Evolutionary conservation across 257 asterid species (phyloP).

Genomic region (Solanum etuberosum): DNA sequence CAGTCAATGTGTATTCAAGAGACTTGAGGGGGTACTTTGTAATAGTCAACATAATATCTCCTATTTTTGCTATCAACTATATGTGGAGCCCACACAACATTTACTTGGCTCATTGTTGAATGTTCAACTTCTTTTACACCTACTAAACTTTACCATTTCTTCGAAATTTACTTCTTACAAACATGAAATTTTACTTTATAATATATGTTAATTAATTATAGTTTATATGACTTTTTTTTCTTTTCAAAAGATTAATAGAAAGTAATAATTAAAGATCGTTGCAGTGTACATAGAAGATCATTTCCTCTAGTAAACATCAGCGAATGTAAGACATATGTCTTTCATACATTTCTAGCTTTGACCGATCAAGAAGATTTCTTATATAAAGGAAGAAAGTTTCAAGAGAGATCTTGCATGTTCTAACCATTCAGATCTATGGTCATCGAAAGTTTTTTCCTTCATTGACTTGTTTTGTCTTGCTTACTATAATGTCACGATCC

Average conservation of each 20-base stretch:
- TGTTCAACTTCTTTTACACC: not conserved
- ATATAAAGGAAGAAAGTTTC: too few relatives aligned
- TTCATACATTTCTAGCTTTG: too few relatives aligned
- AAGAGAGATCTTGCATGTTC: too few relatives aligned
- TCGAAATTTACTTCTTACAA: not conserved
- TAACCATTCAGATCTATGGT: too few relatives aligned
- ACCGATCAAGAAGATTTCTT: too few relatives aligned
- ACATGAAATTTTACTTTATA: not conserved
- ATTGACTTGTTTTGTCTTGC: not conserved
- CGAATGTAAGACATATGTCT: not conserved
- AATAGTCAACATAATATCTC: slow-evolving; percentile 15
- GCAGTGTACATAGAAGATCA: not conserved
- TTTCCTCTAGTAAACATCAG: too few relatives aligned
- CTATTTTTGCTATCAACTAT: slow-evolving; percentile 4
- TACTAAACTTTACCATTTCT: not conserved
- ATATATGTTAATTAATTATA: not conserved
- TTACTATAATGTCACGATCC: too few relatives aligned
- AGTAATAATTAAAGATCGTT: too few relatives aligned
- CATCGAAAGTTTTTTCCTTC: not conserved
- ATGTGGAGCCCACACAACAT: slow-evolving; percentile 1
- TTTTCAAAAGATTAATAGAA: not conserved
- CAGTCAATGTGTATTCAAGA: slow-evolving; percentile 24
- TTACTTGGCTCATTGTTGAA: not conserved
- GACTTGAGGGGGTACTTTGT: not conserved
- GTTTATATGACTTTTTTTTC: too few relatives aligned